A percentile compares a stretch with the other conserved stretches of the same genome.
Conservation (phyloP, 2,329 filamentous ascomycete species). For the Beauveria australis region DNA sequence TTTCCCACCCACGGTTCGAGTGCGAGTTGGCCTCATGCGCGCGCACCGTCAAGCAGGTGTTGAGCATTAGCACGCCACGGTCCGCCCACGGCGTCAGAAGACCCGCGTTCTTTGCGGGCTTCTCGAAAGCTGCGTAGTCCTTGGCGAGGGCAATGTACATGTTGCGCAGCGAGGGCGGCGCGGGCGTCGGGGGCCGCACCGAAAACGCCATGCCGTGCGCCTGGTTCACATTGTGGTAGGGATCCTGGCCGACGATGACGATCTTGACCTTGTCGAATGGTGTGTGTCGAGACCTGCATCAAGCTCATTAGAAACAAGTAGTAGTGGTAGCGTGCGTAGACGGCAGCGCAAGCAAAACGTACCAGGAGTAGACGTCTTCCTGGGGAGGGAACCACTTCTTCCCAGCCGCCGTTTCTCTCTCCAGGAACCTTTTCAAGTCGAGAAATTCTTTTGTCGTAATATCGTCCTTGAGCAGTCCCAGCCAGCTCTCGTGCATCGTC, state of each 20-base stretch:
- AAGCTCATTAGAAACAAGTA: conserved; percentile 13
- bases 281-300: conserved; percentile 80
- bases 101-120: conserved; percentile 70
- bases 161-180: conserved; percentile 85
- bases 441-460: conserved; percentile 73
- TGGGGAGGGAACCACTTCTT: conserved; percentile 81
- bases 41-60: conserved; percentile 89
- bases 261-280: conserved; percentile 83
- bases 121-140: conserved; percentile 73
- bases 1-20: conserved; percentile 81
- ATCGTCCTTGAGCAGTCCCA: conserved; percentile 82
- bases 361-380: conserved; percentile 94
- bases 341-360: conserved; percentile 19
- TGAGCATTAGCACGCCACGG: conserved; percentile 83
- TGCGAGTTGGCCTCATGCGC: conserved; percentile 84
- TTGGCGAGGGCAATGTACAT: conserved; percentile 85
- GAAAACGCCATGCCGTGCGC: conserved; percentile 96
- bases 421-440: conserved; percentile 78
- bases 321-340: not conserved
- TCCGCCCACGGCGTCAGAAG: conserved; percentile 91
- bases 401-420: conserved; percentile 63
- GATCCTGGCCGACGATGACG: conserved; percentile 92
- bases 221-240: conserved; percentile 93
- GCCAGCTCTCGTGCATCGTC: conserved; percentile 85
- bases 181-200: conserved; percentile 77